Conservation (phyloP, 441 rosid species). For the Euphorbia schlechtendalii region DNA sequence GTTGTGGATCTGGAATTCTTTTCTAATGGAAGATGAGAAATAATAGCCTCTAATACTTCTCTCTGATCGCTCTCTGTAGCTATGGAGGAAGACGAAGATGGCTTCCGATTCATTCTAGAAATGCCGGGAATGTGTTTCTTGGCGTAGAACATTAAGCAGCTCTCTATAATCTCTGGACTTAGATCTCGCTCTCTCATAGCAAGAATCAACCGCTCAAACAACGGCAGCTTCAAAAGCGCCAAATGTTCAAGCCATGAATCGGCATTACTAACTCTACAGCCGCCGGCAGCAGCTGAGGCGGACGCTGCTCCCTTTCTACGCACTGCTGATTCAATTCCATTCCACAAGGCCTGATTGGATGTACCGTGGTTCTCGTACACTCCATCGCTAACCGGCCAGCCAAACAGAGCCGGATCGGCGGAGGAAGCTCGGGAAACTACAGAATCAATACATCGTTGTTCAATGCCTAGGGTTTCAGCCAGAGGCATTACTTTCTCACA, state of each 20-base stretch:
- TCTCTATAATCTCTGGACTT: conserved; percentile 60
- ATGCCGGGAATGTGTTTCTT: conserved; percentile 76
- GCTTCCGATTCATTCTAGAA: conserved; percentile 51
- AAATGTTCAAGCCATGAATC: conserved; percentile 90
- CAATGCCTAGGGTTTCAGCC: conserved; percentile 64
- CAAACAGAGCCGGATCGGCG: conserved; percentile 76
- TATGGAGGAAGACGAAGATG: conserved; percentile 36
- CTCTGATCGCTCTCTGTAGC: conserved; percentile 72
- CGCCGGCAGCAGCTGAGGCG: background rate
- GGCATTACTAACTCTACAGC: conserved; percentile 53
- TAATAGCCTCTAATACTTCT: conserved; percentile 54
- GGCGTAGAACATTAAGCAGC: conserved; percentile 58
- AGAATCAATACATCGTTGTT: conserved; percentile 67
- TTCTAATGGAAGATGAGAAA: conserved; percentile 53
- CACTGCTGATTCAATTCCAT: conserved; percentile 68
- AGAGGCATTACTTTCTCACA: conserved; percentile 55
- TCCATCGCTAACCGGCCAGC: conserved; percentile 75
- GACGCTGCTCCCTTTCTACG: conserved; percentile 61
- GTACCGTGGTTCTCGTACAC: conserved; percentile 6
- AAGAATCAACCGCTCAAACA: conserved; percentile 52
- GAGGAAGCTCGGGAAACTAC: conserved; percentile 68
- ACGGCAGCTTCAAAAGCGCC: conserved; percentile 48
- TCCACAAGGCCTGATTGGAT: conserved; percentile 42
- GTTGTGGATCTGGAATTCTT: conserved; percentile 56
- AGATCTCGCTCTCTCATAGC: conserved; percentile 64